A percentile compares a stretch with the other conserved stretches of the same genome.
Evolutionary conservation across 345 rosid genomes (phyloP).

Genomic region (Gossypium raimondii): DNA sequence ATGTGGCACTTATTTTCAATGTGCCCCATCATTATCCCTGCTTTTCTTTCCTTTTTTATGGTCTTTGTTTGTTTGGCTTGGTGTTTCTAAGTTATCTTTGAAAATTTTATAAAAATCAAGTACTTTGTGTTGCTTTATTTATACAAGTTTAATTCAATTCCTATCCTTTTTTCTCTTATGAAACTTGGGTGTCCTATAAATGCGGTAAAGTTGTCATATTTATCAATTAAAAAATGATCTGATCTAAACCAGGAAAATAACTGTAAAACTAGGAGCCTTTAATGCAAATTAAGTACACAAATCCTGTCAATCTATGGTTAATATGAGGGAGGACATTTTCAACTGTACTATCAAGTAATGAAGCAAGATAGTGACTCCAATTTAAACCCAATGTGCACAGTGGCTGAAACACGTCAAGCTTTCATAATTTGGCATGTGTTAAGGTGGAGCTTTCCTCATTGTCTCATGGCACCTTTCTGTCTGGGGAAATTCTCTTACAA

Average conservation of each 20-base stretch:
- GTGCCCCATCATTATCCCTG: constrained; percentile 17
- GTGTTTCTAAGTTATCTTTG: constrained; percentile 7
- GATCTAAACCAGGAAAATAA: background rate
- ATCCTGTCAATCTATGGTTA: background rate
- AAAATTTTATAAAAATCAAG: constrained; percentile 4
- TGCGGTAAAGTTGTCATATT: background rate
- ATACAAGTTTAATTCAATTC: background rate
- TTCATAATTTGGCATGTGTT: background rate
- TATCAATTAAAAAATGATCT: background rate
- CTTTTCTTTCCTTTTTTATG: background rate
- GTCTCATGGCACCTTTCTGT: background rate
- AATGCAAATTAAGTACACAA: background rate
- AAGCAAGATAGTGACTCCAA: background rate
- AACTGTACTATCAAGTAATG: background rate
- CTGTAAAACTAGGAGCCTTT: background rate
- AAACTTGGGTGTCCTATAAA: background rate
- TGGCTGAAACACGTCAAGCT: background rate
- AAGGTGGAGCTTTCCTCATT: background rate
- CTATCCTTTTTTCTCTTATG: background rate
- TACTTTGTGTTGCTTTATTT: background rate
- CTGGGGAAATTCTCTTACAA: background rate
- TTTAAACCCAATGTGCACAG: background rate
- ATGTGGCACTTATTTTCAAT: constrained; percentile 18
- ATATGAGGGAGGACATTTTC: background rate
- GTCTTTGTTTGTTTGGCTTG: background rate